These are phyloP conservation scores for Penicillium roqueforti DNA, from an alignment of 495 filamentous ascomycete genomes.

Conservation along the genomic window DNA sequence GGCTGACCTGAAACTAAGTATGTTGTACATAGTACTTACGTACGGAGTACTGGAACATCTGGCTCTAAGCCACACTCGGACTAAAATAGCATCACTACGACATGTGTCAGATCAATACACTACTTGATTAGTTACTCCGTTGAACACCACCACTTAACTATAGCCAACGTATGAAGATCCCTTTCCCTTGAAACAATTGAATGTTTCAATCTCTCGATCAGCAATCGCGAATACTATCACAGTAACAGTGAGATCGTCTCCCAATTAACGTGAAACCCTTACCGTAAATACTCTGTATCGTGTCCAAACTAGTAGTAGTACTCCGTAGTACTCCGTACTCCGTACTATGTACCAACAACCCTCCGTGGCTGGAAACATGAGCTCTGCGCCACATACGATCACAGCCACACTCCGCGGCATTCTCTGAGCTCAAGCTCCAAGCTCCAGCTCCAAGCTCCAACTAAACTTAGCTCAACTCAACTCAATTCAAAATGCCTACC, in stretches of 20 bases:
- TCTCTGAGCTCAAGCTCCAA: neutral
- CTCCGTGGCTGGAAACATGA: neutral
- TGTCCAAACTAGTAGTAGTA: no score
- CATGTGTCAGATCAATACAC: neutral
- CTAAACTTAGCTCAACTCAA: neutral
- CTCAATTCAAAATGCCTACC: slow-evolving; percentile 31
- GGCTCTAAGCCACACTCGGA: neutral
- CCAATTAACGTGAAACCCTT: neutral
- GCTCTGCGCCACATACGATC: neutral
- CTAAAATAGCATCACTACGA: neutral
- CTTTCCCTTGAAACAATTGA: neutral
- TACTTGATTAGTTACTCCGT: no score
- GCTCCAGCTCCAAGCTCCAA: neutral
- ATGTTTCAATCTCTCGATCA: neutral
- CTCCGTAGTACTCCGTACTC: no score
- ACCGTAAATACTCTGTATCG: no score
- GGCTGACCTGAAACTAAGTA: neutral
- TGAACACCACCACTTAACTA: no score
- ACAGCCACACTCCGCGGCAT: neutral
- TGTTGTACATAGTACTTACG: no score
- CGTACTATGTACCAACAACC: neutral
- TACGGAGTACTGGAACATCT: neutral
- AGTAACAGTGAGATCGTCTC: neutral
- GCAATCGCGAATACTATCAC: neutral
- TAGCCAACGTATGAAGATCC: no score